Evolutionary conservation across 495 filamentous ascomycete genomes (phyloP).

Genomic region (Talaromyces stipitatus): DNA sequence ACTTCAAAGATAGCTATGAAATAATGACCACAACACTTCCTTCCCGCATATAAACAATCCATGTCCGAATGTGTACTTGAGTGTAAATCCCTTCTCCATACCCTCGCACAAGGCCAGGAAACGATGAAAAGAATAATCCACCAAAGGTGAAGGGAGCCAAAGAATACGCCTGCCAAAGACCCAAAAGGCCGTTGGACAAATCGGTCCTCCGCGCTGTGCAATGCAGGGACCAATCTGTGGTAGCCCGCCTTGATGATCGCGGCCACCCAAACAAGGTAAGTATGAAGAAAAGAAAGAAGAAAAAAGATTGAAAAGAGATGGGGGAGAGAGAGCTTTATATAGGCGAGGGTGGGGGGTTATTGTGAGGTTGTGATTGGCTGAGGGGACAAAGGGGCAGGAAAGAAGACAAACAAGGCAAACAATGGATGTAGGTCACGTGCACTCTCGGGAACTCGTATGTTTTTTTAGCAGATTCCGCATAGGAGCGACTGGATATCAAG

Average conservation of each 20-base stretch:
- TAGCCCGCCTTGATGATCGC: slow-evolving; percentile 54
- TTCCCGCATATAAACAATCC: too few species aligned
- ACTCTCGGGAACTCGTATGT: not conserved
- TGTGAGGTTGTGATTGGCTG: slow-evolving; percentile 17
- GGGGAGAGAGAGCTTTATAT: slow-evolving; percentile 18
- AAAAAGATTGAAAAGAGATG: slow-evolving; percentile 20
- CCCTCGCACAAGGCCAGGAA: slow-evolving; percentile 32
- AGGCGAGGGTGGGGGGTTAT: slow-evolving; percentile 2
- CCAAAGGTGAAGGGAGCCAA: slow-evolving; percentile 48
- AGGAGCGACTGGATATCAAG: not conserved
- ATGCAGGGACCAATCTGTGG: slow-evolving; percentile 63
- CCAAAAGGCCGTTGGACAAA: slow-evolving; percentile 60
- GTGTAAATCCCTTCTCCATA: slow-evolving; percentile 53
- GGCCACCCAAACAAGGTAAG: slow-evolving; percentile 63
- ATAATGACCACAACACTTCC: not conserved
- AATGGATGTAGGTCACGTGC: not conserved
- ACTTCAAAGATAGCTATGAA: not conserved
- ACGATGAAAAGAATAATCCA: slow-evolving; percentile 51
- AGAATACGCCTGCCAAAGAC: slow-evolving; percentile 67
- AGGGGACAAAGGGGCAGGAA: not conserved
- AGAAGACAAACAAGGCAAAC: not conserved
- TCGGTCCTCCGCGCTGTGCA: slow-evolving; percentile 66
- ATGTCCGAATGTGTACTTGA: too few species aligned
- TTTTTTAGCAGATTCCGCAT: not conserved
- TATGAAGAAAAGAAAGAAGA: slow-evolving; percentile 53